These are phyloP conservation scores for Aquilaria sinensis DNA, from an alignment of 345 rosid genomes.

Conservation along the genomic window DNA sequence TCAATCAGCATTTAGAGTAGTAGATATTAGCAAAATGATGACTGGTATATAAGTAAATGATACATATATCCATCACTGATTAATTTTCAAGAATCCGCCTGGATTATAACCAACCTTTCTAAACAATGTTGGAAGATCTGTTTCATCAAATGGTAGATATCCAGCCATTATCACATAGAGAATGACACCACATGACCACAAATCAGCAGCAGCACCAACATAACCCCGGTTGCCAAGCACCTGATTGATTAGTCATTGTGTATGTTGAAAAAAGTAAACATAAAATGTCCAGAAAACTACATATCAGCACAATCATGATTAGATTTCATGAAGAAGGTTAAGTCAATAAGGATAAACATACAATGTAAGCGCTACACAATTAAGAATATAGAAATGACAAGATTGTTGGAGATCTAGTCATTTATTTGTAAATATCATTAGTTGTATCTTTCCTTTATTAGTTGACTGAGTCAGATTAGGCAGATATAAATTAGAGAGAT, in stretches of 20 bases:
- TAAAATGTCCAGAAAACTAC: no score
- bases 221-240: slow-evolving; percentile 65
- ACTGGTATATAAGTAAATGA: background rate
- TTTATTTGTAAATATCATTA: no score
- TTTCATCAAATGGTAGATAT: slow-evolving; percentile 72
- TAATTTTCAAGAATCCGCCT: slow-evolving; percentile 5
- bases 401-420: no score
- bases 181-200: slow-evolving; percentile 97
- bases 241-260: slow-evolving; percentile 16
- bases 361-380: no score
- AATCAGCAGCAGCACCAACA: slow-evolving; percentile 86
- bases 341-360: no score
- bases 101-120: slow-evolving; percentile 44
- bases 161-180: slow-evolving; percentile 90
- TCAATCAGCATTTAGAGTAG: background rate
- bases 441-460: no score
- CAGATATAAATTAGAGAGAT: no score
- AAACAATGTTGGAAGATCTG: slow-evolving; percentile 70
- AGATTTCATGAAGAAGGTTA: no score
- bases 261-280: no score
- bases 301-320: no score
- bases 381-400: no score
- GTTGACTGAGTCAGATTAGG: no score
- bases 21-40: background rate
- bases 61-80: slow-evolving; percentile 1